A percentile compares a stretch with the other conserved stretches of the same genome.
Evolutionary conservation across 371 early-diverging fungal species (phyloP).

Genomic region (Basidiobolus meristosporus): DNA sequence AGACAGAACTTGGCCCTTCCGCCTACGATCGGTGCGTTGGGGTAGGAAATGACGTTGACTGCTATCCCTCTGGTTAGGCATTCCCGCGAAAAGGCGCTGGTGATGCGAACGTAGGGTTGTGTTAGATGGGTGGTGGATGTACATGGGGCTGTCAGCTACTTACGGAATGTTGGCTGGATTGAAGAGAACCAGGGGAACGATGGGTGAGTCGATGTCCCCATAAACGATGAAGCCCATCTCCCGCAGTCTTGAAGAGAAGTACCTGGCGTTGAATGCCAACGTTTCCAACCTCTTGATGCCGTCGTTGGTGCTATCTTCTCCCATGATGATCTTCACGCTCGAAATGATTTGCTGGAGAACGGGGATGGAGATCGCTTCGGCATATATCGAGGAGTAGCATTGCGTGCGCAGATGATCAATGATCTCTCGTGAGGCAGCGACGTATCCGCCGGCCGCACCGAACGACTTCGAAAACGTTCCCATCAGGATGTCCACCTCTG

Average conservation of each 20-base stretch:
- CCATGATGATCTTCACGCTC: slow-evolving; percentile 79
- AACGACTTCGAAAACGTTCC: slow-evolving; percentile 99
- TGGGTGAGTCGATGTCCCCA: slow-evolving; percentile 87
- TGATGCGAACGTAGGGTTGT: slow-evolving; percentile 1
- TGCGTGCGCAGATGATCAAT: slow-evolving; percentile 69
- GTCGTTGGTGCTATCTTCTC: slow-evolving; percentile 62
- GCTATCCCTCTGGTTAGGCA: slow-evolving; percentile 84
- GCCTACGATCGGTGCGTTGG: slow-evolving; percentile 94
- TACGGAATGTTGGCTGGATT: slow-evolving; percentile 98
- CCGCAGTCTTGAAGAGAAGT: slow-evolving; percentile 65
- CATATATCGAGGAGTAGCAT: slow-evolving; percentile 75
- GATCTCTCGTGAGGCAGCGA: slow-evolving; percentile 66
- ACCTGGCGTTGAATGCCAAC: slow-evolving; percentile 75
- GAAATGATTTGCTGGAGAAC: slow-evolving; percentile 85
- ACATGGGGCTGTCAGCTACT: slow-evolving; percentile 20
- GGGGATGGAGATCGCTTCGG: slow-evolving; percentile 84
- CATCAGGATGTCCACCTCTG: slow-evolving; percentile 94
- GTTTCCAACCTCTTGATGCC: slow-evolving; percentile 68
- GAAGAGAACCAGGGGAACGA: slow-evolving; percentile 92
- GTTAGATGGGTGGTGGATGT: not conserved
- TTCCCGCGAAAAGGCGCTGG: slow-evolving; percentile 81
- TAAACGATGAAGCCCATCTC: slow-evolving; percentile 90
- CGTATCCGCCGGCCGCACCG: slow-evolving; percentile 97
- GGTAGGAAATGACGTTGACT: slow-evolving; percentile 97
- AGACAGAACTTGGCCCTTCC: slow-evolving; percentile 95